Evolutionary conservation across 2,329 filamentous ascomycete species (phyloP), one percentile per base, ranked within the genome.

Genomic region (Scedosporium apiospermum): DNA sequence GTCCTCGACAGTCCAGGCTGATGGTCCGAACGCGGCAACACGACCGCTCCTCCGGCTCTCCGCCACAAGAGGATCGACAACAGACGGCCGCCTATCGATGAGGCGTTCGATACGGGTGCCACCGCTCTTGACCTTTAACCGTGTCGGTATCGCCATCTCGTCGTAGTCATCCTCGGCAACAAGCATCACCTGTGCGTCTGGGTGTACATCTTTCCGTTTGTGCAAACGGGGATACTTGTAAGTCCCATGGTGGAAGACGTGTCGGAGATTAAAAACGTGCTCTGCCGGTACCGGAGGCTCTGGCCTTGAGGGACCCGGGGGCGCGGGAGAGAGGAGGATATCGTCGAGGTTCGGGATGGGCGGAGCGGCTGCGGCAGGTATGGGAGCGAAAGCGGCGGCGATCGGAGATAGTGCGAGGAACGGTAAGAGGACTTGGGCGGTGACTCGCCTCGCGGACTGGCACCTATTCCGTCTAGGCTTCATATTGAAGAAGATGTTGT

Each of bases 191-290:
- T 72, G 72, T 18, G 71, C 69, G 16, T 87, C 82, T 21, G 82
- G 76, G 51, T 72, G 65, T 38, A 97, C 78, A 73, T 98, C 91
- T 65, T 88, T 80, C 68, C 85, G 87, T 64, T 88, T 83, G 73
- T 97, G 91, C 16, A 97, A 83, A 4, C 81, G 75, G 2, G 93
- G 93, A 68, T 96, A 85, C 67, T 83, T 78, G 73, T 93, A 84
- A 49, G 91, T 89, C 64, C 93, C 93, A 76, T 96, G 93, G 73
- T 97, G 93, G 76, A 91, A 95, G 70, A 98, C 88, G 75, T 99
- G 93, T 69, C 91, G 88, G 63, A 99, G 83, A 6, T 82, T 86
- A 77, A 88, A 87, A 42, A 77, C 76, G 68, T 87, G 84, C 7
- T 86, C 79, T 21, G 79, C 78, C 10, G 83, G 77, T 10, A 69